These are phyloP conservation scores for Heterobasidion occidentale DNA, from an alignment of 1,284 basidiomycete genomes.

Conservation along the genomic window DNA sequence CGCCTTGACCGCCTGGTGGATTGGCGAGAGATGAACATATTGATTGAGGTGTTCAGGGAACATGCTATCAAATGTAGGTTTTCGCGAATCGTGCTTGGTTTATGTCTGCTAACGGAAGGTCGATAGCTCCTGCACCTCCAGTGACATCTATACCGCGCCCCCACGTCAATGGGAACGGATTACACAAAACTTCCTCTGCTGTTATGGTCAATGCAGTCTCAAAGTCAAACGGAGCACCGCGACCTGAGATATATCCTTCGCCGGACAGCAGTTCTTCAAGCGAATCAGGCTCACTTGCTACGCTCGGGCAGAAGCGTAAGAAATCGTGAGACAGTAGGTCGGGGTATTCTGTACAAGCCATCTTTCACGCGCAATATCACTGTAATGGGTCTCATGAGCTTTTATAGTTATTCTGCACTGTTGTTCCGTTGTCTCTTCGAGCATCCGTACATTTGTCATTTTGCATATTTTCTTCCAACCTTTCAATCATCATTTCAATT, in stretches of 20 bases:
- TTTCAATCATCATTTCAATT: too few relatives aligned
- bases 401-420: conserved; percentile 8
- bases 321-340: conserved; percentile 16
- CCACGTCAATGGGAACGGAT: conserved; percentile 18
- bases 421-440: background rate
- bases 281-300: conserved; percentile 15
- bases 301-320: conserved; percentile 30
- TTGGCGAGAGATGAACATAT: conserved; percentile 36
- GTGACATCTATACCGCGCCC: conserved; percentile 3
- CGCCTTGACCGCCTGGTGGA: conserved; percentile 30
- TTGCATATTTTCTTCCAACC: background rate
- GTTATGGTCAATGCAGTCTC: conserved; percentile 14
- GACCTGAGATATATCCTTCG: conserved; percentile 10
- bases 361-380: conserved; percentile 8
- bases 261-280: conserved; percentile 10
- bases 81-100: background rate
- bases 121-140: conserved; percentile 6
- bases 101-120: conserved; percentile 2
- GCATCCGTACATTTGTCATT: conserved; percentile 3
- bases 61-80: conserved; percentile 36
- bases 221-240: conserved; percentile 10
- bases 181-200: conserved; percentile 9
- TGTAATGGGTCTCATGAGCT: background rate
- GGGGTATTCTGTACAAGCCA: conserved; percentile 2
- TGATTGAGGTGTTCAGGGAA: conserved; percentile 43